phyloP scores from a whole-genome alignment of 768 basidiomycete species.

The Piloderma croceum region DNA sequence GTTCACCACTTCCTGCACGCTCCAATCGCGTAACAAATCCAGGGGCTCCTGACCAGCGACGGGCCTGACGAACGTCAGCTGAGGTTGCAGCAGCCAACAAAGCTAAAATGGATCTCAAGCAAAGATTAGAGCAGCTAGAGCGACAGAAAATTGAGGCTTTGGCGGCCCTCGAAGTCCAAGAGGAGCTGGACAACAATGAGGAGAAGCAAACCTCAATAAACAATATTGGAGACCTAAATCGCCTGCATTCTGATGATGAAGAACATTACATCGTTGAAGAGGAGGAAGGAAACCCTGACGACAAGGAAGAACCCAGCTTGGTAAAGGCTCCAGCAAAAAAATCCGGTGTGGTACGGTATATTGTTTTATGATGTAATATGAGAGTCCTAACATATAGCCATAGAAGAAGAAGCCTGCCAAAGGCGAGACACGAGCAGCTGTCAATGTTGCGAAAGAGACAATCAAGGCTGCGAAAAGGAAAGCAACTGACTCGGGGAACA shows the following conservation, averaged over 20 bases:
- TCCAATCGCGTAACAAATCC: slow-evolving; percentile 1
- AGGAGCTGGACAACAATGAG: not conserved
- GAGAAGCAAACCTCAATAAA: slow-evolving; percentile 1
- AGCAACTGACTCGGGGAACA: not conserved
- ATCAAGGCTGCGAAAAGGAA: not conserved
- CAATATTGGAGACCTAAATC: not conserved
- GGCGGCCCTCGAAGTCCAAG: slow-evolving; percentile 3
- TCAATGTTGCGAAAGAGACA: not conserved
- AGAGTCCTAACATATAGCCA: not conserved
- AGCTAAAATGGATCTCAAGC: not conserved
- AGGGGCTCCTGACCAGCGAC: slow-evolving; percentile 2
- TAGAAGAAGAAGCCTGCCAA: not conserved
- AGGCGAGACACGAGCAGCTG: not conserved
- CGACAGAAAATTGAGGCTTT: slow-evolving; percentile 1
- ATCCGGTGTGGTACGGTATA: not conserved
- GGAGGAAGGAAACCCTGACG: not conserved
- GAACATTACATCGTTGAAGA: not conserved
- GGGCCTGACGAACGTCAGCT: slow-evolving; percentile 2
- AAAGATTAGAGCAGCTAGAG: slow-evolving; percentile 1
- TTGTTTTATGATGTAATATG: not conserved
- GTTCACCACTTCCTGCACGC: slow-evolving; percentile 2
- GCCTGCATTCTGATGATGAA: not conserved
- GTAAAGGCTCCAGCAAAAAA: not conserved
- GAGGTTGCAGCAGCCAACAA: slow-evolving; percentile 2
- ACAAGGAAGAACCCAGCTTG: not conserved